These are phyloP conservation scores for Backusella circina DNA, from an alignment of 192 early-diverging fungal species.

Conservation along the genomic window DNA sequence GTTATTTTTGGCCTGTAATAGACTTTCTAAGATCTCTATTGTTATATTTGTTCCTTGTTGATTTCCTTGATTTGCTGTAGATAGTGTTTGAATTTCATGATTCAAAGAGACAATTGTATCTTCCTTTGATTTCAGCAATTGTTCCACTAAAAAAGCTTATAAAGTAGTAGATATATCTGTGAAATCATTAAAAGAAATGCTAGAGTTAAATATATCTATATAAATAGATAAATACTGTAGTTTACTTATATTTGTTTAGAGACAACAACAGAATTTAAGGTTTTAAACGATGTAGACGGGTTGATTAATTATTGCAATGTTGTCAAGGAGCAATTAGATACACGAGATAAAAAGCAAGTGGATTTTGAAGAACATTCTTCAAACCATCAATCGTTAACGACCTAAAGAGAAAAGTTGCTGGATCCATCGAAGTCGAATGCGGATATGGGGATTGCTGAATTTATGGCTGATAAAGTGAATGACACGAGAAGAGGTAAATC, in stretches of 20 bases:
- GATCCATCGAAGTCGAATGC: conserved; percentile 18
- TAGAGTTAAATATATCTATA: conserved; percentile 16
- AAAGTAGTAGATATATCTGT: conserved; percentile 64
- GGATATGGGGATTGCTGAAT: conserved; percentile 53
- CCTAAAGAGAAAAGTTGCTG: conserved; percentile 68
- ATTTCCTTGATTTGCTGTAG: too few relatives aligned
- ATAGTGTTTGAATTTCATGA: too few relatives aligned
- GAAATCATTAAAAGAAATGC: conserved; percentile 59
- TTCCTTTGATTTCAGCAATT: too few relatives aligned
- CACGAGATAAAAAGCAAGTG: conserved; percentile 91
- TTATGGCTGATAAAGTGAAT: conserved; percentile 80
- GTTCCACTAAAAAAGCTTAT: too few relatives aligned
- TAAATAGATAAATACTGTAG: too few relatives aligned
- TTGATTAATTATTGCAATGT: conserved; percentile 74
- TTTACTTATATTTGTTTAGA: conserved; percentile 24
- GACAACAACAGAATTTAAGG: conserved; percentile 53
- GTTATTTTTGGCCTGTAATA: too few relatives aligned
- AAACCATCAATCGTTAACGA: conserved; percentile 60
- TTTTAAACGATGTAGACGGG: conserved; percentile 77
- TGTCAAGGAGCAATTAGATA: conserved; percentile 72
- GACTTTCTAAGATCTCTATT: too few relatives aligned
- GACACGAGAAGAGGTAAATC: conserved; percentile 82
- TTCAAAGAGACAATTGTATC: too few relatives aligned
- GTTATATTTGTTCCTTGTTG: too few relatives aligned
- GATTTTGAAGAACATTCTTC: conserved; percentile 85